Evolutionary conservation across 805 yeast genomes (phyloP).

Genomic region (Kodamaea neixiangensis): DNA sequence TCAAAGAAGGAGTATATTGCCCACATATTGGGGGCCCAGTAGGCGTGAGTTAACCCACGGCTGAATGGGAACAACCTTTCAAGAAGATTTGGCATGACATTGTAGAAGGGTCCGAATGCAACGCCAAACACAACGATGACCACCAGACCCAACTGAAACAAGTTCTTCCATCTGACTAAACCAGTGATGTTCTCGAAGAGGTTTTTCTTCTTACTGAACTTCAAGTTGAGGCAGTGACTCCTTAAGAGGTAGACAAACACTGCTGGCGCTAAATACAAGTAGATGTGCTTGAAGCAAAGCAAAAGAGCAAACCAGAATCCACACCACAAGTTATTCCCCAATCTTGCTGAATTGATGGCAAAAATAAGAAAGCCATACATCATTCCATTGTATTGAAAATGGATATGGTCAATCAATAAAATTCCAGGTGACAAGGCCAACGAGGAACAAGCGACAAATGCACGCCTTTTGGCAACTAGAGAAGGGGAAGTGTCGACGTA

Average conservation of each 20-base stretch:
- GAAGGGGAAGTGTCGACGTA: slow-evolving; percentile 55
- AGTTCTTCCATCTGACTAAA: slow-evolving; percentile 55
- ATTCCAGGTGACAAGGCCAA: slow-evolving; percentile 88
- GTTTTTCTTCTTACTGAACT: slow-evolving; percentile 25
- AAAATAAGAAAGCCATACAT: slow-evolving; percentile 80
- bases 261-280: slow-evolving; percentile 91
- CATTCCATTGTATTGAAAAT: slow-evolving; percentile 96
- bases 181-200: slow-evolving; percentile 28
- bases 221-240: slow-evolving; percentile 62
- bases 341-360: slow-evolving; percentile 70
- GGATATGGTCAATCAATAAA: slow-evolving; percentile 89
- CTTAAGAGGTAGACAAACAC: slow-evolving; percentile 78
- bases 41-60: slow-evolving; percentile 94
- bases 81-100: slow-evolving; percentile 64
- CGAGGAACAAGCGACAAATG: slow-evolving; percentile 79
- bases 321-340: slow-evolving; percentile 55
- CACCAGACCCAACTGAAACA: slow-evolving; percentile 60
- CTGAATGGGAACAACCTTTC: slow-evolving; percentile 86
- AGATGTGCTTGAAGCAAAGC: slow-evolving; percentile 92
- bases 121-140: slow-evolving; percentile 61
- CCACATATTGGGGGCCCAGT: slow-evolving; percentile 99
- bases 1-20: slow-evolving; percentile 87
- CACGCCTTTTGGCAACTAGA: slow-evolving; percentile 43
- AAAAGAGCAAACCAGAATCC: slow-evolving; percentile 72
- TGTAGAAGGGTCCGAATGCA: slow-evolving; percentile 80